Evolutionary conservation across 2,329 filamentous ascomycete species (phyloP), one percentile per base, ranked within the genome.

Genomic region (Westerdykella aurantiaca): DNA sequence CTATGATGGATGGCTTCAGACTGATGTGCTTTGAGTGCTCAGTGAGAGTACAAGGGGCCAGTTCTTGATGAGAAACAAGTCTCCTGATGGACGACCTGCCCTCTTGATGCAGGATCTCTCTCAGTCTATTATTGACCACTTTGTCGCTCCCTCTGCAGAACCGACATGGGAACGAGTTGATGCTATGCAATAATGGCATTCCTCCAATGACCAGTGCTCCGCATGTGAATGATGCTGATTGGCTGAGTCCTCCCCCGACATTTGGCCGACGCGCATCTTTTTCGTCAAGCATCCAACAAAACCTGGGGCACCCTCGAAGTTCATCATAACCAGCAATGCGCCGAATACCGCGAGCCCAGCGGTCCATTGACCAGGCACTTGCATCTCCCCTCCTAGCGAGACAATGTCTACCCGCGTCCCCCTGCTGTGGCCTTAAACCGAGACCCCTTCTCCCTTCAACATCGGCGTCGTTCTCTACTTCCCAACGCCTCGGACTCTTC

Each of bases 261-360:
- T 51, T 48, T 48, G 42, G 38, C 37, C 39, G 41, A 39, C 44
- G 25, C 37, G 47, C 16, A 39, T 31, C 37, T 37, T 41, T 45
- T 41, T 16, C 18, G 13, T 33, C 16, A 23, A 40, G n/a, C 38
- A 9, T 33, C 23, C 14, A 40, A 33, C 39, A 37, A 40, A 39
- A 53, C 51, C 53, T 45, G 46, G 49, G 50, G 48, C 43, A n/a
- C 37, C 48, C 43, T 48, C 50, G 18, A 21, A 21, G 56, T 46
- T 47, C 42, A 29, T 29, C 25, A 12, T 12, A 4, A 29, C 33
- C 33, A 35, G 33, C 59, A 53, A 66, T 67, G 64, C 64, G 63
- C 47, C 61, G 62, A 57, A 66, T 66, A 66, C 51, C 63, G 47
- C 57, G 58, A 52, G 52, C 60, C 18, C 53, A 56, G 46, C 58